These are phyloP conservation scores for Syzygium oleosum DNA, from an alignment of 345 rosid genomes.

Conservation along the genomic window DNA sequence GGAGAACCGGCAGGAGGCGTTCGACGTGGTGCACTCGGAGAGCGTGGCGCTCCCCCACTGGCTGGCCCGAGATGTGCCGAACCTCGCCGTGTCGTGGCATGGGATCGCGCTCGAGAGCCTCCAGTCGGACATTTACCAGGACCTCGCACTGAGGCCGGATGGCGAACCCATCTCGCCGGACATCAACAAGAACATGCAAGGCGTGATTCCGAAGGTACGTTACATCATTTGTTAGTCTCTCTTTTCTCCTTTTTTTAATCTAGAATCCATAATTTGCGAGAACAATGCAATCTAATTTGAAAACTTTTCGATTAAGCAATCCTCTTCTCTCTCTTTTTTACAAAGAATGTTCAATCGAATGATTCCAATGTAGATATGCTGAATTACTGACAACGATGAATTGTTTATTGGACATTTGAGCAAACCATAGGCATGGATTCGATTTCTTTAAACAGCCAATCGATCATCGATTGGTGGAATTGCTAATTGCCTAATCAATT, in stretches of 20 bases:
- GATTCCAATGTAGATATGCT: neutral
- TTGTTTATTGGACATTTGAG: neutral
- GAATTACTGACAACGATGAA: neutral
- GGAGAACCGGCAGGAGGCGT: constrained; percentile 43
- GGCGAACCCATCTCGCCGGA: constrained; percentile 46
- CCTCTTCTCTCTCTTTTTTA: neutral
- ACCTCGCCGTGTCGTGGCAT: constrained; percentile 86
- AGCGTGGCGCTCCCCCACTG: constrained; percentile 86
- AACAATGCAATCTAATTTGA: neutral
- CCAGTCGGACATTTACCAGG: constrained; percentile 72
- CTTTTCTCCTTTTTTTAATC: neutral
- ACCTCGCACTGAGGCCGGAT: constrained; percentile 48
- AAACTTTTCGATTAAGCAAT: neutral
- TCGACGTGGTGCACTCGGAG: constrained; percentile 82
- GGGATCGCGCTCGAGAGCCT: constrained; percentile 90
- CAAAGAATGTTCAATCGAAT: neutral
- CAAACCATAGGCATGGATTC: neutral
- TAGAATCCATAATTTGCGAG: neutral
- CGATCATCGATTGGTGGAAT: neutral
- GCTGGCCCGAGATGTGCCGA: constrained; percentile 49
- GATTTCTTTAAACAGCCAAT: neutral
- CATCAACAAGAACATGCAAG: constrained; percentile 36
- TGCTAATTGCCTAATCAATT: neutral
- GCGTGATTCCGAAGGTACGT: constrained; percentile 57
- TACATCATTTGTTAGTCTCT: neutral